Evolutionary conservation across 1,284 basidiomycete genomes (phyloP).

Genomic region (Trichosporon coremiiforme): DNA sequence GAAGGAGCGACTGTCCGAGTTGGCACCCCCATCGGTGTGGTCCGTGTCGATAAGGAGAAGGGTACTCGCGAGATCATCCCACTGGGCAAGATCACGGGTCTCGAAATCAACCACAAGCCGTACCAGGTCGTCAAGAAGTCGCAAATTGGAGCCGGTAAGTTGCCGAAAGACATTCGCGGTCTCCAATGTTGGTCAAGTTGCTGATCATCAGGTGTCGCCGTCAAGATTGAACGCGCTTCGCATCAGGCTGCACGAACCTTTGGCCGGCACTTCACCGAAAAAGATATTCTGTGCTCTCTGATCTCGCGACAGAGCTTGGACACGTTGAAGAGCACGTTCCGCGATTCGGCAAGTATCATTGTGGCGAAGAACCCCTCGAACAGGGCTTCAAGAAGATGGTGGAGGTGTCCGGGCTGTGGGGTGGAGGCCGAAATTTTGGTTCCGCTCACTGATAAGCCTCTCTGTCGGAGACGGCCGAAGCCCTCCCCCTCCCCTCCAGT

Average conservation of each 20-base stretch:
- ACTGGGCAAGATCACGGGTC: conserved; percentile 90
- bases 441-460: not conserved
- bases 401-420: not conserved
- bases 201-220: conserved; percentile 65
- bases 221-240: conserved; percentile 97
- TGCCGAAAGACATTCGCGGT: too few species aligned
- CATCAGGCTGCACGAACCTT: conserved; percentile 96
- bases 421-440: conserved; percentile 6
- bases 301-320: conserved; percentile 93
- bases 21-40: conserved; percentile 93
- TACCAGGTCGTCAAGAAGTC: conserved; percentile 83
- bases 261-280: conserved; percentile 83
- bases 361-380: too few species aligned
- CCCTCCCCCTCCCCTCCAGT: too few species aligned
- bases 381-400: too few species aligned
- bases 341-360: conserved; percentile 58
- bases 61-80: conserved; percentile 88
- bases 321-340: conserved; percentile 77
- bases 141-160: conserved; percentile 75
- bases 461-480: too few species aligned
- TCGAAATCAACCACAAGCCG: conserved; percentile 91
- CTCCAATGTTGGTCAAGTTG: too few species aligned
- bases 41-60: conserved; percentile 76
- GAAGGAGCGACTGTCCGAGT: conserved; percentile 83
- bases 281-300: conserved; percentile 88